phyloP scores from a whole-genome alignment of 176 grass and related monocot genomes.

The Miscanthus lutarioriparius region DNA sequence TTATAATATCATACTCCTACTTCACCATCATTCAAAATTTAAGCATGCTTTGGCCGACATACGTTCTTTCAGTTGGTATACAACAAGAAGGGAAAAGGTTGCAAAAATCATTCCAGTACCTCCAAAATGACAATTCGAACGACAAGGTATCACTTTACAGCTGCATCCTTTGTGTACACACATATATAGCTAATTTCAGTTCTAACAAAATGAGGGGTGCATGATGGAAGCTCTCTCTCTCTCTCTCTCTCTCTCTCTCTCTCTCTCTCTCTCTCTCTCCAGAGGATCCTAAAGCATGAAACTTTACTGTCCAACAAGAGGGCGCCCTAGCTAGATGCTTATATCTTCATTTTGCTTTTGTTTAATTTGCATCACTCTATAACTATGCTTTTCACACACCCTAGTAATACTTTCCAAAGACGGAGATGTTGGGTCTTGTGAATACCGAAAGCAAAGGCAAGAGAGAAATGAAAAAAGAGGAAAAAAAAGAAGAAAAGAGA shows the following conservation, averaged over 20 bases:
- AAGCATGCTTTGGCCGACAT: not conserved
- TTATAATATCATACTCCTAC: not conserved
- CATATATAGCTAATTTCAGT: not conserved
- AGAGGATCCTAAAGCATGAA: constrained; percentile 34
- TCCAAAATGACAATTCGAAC: constrained; percentile 17
- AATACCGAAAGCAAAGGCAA: constrained; percentile 46
- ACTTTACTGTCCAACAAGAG: constrained; percentile 30
- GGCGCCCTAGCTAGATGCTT: constrained; percentile 20
- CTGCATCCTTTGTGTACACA: constrained; percentile 11
- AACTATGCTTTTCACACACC: constrained; percentile 50
- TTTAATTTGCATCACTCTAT: constrained; percentile 12
- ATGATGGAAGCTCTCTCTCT: constrained; percentile 39
- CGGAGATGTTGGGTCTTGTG: constrained; percentile 48
- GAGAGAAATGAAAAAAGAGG: constrained; percentile 27
- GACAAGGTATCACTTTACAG: constrained; percentile 32
- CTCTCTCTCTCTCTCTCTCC: constrained; percentile 43
- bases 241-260: constrained; percentile 33
- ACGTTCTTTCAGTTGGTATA: constrained; percentile 2
- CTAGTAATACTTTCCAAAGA: constrained; percentile 47
- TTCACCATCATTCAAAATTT: not conserved
- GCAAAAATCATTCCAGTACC: not conserved
- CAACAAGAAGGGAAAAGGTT: not conserved
- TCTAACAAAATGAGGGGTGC: constrained; percentile 18
- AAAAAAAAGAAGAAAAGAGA: not conserved
- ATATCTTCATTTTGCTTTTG: not conserved